These are phyloP conservation scores for Colletotrichum caudatum DNA, from an alignment of 2,329 filamentous ascomycete species.

Conservation along the genomic window DNA sequence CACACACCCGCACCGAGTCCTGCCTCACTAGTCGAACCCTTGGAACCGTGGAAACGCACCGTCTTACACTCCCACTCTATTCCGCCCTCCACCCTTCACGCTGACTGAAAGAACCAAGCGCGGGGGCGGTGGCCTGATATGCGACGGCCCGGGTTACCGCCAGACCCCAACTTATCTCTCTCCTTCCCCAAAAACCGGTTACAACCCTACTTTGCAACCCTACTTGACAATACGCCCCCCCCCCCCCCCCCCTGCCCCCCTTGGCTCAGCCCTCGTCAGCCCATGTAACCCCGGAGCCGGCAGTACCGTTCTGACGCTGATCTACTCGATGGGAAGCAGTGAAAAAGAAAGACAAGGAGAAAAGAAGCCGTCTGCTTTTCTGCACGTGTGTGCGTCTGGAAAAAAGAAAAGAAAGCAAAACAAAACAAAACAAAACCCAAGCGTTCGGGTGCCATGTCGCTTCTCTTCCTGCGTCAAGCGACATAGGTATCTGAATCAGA, in stretches of 20 bases:
- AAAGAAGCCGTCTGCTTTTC: background rate
- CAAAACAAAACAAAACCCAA: no score
- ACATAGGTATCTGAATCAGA: background rate
- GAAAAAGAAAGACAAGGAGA: background rate
- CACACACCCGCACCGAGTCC: background rate
- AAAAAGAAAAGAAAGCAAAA: no score
- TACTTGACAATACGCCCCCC: background rate
- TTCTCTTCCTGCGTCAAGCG: no score
- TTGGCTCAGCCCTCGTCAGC: background rate
- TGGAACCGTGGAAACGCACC: background rate
- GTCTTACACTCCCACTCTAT: background rate
- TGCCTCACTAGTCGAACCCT: background rate
- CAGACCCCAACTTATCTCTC: background rate
- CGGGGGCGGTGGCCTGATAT: constrained; percentile 13
- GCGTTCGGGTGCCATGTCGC: no score
- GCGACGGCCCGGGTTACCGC: constrained; percentile 38
- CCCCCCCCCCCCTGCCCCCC: background rate
- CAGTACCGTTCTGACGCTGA: constrained; percentile 15
- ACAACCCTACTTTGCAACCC: background rate
- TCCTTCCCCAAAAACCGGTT: background rate
- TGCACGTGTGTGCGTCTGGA: background rate
- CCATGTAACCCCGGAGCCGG: constrained; percentile 25
- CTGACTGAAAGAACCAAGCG: background rate
- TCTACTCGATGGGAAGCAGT: no score
- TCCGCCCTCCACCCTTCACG: background rate